Evolutionary conservation across 257 asterid genomes (phyloP), one percentile per base, ranked within the genome.

Genomic region (Phtheirospermum japonicum): DNA sequence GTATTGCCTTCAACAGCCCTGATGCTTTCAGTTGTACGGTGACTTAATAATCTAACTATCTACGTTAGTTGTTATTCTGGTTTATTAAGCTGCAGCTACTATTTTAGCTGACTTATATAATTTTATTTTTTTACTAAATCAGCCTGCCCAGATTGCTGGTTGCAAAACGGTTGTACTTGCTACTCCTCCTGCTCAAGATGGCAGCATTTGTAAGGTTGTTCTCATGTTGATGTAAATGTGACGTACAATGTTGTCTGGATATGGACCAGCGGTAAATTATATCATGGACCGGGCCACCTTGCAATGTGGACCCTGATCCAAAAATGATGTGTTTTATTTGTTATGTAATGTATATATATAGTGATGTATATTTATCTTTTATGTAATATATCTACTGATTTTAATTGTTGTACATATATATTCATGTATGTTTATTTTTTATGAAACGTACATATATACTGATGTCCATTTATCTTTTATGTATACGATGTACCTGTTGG

Each of bases 71-170:
- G 7, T 37, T 34, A 57, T 58, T 33, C n/a, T 43, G 17, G 42
- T 37, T 57, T 57, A 55, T 45, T 45, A 20, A 30, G 19, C 42
- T 67, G 28, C 61, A 39, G 40, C 53, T 78, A 36, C 64, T 32
- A 23, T 40, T 39, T 19, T 34, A 57, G 13, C 18, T 69, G 13
- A 53, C 39, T 55, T 57, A 46, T 37, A 58, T 78, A 33, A 67
- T 57, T 8, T 72, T 16, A 9, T 51, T 75, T 71, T 17, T 36
- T 36, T 64, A 57, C 58, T 77, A 32, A 78, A 79, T 65, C 83
- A 92, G 99, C 99, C 99, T 73, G 97, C 97, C 53, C 90, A 89
- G 80, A 92, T 92, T 76, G 97, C 96, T 75, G 99, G 97, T 54
- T 92, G 99, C 84, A 86, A 86, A 89, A 89, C 95, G 18, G 69